Conservation (phyloP, 805 yeast genomes). For the Myxozyma melibiosi region DNA sequence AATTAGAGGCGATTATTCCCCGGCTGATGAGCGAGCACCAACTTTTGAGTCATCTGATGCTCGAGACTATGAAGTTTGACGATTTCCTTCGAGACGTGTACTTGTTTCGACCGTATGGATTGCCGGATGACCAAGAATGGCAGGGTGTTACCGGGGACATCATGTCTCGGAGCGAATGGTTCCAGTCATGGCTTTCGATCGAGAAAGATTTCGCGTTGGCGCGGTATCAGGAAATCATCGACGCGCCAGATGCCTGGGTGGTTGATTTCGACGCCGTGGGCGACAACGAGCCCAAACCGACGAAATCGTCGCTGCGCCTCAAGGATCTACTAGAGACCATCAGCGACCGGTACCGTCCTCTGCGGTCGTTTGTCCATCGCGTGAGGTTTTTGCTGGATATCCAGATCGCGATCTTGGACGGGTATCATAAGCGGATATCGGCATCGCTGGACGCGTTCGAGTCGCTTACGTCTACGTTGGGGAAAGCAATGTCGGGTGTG, state of each 20-base stretch:
- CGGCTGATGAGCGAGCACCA: conserved; percentile 45
- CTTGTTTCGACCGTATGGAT: conserved; percentile 50
- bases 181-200: conserved; percentile 54
- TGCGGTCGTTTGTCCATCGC: conserved; percentile 55
- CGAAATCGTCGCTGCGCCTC: conserved; percentile 61
- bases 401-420: conserved; percentile 59
- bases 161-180: conserved; percentile 39
- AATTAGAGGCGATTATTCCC: conserved; percentile 44
- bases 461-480: conserved; percentile 44
- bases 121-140: conserved; percentile 43
- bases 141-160: conserved; percentile 47
- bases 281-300: conserved; percentile 55
- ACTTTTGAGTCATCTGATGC: conserved; percentile 59
- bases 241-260: conserved; percentile 52
- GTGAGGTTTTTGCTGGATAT: conserved; percentile 59
- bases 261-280: conserved; percentile 61
- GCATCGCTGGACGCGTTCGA: conserved; percentile 50
- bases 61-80: conserved; percentile 62
- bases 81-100: conserved; percentile 50
- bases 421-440: conserved; percentile 50
- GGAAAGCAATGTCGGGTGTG: conserved; percentile 43
- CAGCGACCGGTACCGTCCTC: conserved; percentile 51
- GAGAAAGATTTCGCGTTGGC: conserved; percentile 55
- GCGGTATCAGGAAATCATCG: conserved; percentile 56
- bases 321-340: conserved; percentile 59